These are phyloP conservation scores for Claviceps sp. DNA, from an alignment of 2,329 filamentous ascomycete species.

Conservation along the genomic window DNA sequence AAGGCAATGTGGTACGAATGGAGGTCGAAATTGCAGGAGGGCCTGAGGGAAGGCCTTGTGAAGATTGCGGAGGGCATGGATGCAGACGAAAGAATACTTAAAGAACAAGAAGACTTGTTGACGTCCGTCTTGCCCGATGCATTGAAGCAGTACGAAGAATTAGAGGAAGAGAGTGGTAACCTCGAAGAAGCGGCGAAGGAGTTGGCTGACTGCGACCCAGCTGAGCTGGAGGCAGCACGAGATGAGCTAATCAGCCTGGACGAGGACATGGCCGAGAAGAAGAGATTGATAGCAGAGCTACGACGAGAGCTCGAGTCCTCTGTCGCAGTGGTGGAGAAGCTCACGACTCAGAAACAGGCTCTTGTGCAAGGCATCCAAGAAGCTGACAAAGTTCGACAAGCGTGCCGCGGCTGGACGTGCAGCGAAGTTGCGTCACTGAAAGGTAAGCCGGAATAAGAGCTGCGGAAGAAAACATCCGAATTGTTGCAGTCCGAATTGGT, in stretches of 20 bases:
- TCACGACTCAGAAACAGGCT: constrained; percentile 53
- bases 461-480: too few species aligned
- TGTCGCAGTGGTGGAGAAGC: constrained; percentile 47
- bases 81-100: constrained; percentile 53
- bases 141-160: constrained; percentile 41
- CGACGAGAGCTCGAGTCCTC: constrained; percentile 54
- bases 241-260: constrained; percentile 52
- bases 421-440: constrained; percentile 70
- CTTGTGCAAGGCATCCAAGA: constrained; percentile 64
- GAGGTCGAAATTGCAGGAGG: constrained; percentile 76
- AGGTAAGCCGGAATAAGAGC: constrained; percentile 33
- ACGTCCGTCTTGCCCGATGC: constrained; percentile 54
- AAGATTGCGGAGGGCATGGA: constrained; percentile 67
- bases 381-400: constrained; percentile 72
- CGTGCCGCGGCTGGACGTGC: constrained; percentile 79
- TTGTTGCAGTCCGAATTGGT: too few species aligned
- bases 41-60: constrained; percentile 67
- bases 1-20: constrained; percentile 98
- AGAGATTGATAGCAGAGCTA: constrained; percentile 50
- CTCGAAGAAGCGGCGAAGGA: constrained; percentile 62
- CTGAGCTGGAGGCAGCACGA: constrained; percentile 63
- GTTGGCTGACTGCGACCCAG: constrained; percentile 66
- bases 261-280: constrained; percentile 56
- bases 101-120: constrained; percentile 55
- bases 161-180: constrained; percentile 51